A percentile compares a stretch with the other conserved stretches of the same genome.
Conservation (phyloP, 768 basidiomycete species). For the Amanita fuliginea region DNA sequence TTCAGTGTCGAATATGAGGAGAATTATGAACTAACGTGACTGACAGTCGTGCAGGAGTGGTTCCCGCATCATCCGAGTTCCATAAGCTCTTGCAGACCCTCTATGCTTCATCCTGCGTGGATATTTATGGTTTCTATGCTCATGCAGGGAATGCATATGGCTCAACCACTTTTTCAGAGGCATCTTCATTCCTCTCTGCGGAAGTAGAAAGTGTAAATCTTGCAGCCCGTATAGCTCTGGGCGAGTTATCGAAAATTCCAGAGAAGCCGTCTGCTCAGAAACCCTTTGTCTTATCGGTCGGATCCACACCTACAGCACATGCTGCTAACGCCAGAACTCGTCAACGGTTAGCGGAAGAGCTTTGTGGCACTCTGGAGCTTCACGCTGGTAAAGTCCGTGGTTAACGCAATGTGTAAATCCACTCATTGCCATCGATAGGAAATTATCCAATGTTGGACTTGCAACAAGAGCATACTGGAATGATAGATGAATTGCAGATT, state of each 20-base stretch:
- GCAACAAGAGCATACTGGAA: constrained; percentile 68
- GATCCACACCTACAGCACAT: constrained; percentile 84
- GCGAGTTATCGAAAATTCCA: constrained; percentile 28
- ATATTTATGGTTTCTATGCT: constrained; percentile 75
- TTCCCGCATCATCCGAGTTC: constrained; percentile 42
- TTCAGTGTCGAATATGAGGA: constrained; percentile 22
- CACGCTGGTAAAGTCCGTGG: constrained; percentile 46
- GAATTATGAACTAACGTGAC: constrained; percentile 9
- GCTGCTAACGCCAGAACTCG: constrained; percentile 49
- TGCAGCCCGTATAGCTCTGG: constrained; percentile 47
- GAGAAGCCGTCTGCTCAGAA: constrained; percentile 21
- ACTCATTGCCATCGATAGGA: constrained; percentile 24
- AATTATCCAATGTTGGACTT: constrained; percentile 81
- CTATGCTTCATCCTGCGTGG: constrained; percentile 41
- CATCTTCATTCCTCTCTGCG: constrained; percentile 50
- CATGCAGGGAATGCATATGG: constrained; percentile 73
- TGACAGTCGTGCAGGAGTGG: constrained; percentile 63
- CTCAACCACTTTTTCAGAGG: constrained; percentile 57
- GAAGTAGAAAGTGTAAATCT: constrained; percentile 65
- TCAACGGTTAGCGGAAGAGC: constrained; percentile 27
- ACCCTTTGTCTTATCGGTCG: constrained; percentile 67
- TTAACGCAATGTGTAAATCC: background rate
- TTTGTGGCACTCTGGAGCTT: constrained; percentile 60
- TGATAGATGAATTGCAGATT: constrained; percentile 45
- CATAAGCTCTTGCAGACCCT: constrained; percentile 40